Base-by-base conservation (phyloP, 2,329 filamentous ascomycete species). In the Teratosphaeria zuluensis region DNA sequence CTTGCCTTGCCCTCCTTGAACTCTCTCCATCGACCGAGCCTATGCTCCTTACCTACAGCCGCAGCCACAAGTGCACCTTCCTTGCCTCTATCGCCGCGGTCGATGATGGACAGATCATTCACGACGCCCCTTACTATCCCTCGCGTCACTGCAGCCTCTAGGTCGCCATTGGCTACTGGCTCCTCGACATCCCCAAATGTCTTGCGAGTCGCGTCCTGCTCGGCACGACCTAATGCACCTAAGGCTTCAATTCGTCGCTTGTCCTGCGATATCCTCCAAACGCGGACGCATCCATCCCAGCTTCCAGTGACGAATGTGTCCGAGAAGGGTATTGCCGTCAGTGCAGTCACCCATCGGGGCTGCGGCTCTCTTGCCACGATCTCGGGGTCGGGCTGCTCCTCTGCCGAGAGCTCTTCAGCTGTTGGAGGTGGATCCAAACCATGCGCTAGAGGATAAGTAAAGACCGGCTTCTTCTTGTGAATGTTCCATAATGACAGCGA, bases 381-480 rank as follows among this genome's bases (percentile, higher is more conserved):
- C 1, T 60, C 60, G 52, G 78, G 77, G 58, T 84, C 80, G 0
- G 86, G 85, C 58, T 87, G 69, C 55, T 76, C 72, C 68, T 90
- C 90, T n/a, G 90, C 88, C 0, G 87, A 92, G 33, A 86, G 83
- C 65, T 89, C 80, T 21, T 86, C 80, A 1, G 87, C 81, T 1
- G 21, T 28, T 2, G 80, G 77, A 56, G 92, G 76, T 2, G 87
- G 78, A 60, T 96, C 91, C 56, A 95, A 77, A 33, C 94, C 94
- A 73, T 99, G 94, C 3, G 92, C 91, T 32, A 89, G 79, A 1
- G 87, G 82, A 52, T 94, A 76, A 2, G 89, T 88, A 74, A 86
- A 88, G 9, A 99, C 79, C 0, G 94, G 88, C 75, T 97, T 97
- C 81, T 99, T 99, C 78, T 95, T 96, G 71, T 92, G 83, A 24